phyloP scores from a whole-genome alignment of 768 basidiomycete species.

The Paxillus rubicundulus region DNA sequence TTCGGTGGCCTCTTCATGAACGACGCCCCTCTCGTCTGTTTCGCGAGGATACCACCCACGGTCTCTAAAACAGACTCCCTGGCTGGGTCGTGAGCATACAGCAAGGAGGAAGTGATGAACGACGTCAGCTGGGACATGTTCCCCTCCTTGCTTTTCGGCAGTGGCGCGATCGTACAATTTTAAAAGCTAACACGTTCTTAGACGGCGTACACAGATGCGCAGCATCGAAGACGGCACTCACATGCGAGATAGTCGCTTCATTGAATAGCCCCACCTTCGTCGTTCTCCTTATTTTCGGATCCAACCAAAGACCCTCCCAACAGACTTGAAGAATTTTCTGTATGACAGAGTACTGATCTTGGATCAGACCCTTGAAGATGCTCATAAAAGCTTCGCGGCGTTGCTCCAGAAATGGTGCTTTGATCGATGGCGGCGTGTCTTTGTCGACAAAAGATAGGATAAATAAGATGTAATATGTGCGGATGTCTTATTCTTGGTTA shows the following conservation, averaged over 20 bases:
- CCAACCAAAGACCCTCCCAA: conserved; percentile 78
- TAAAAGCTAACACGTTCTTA: conserved; percentile 46
- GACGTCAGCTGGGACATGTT: conserved; percentile 70
- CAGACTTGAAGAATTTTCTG: conserved; percentile 67
- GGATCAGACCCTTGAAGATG: conserved; percentile 69
- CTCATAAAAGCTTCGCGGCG: conserved; percentile 61
- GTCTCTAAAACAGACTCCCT: conserved; percentile 85
- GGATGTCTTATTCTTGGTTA: conserved; percentile 55
- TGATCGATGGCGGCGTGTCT: conserved; percentile 48
- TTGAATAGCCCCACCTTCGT: conserved; percentile 71
- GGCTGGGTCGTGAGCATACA: conserved; percentile 76
- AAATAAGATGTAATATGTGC: conserved; percentile 71
- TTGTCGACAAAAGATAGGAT: conserved; percentile 68
- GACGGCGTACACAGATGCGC: background rate
- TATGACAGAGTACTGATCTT: conserved; percentile 63
- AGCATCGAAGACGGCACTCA: conserved; percentile 29
- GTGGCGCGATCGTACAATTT: conserved; percentile 68
- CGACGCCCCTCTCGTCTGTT: conserved; percentile 38
- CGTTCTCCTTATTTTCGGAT: conserved; percentile 67
- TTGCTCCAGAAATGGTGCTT: conserved; percentile 67
- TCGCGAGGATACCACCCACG: conserved; percentile 89
- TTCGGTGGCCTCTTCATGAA: conserved; percentile 38
- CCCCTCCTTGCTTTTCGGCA: conserved; percentile 46
- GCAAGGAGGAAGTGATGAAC: conserved; percentile 86
- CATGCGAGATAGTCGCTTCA: conserved; percentile 62